Base-by-base conservation (phyloP, 495 filamentous ascomycete species). In the Friedmanniomyces simplex region DNA sequence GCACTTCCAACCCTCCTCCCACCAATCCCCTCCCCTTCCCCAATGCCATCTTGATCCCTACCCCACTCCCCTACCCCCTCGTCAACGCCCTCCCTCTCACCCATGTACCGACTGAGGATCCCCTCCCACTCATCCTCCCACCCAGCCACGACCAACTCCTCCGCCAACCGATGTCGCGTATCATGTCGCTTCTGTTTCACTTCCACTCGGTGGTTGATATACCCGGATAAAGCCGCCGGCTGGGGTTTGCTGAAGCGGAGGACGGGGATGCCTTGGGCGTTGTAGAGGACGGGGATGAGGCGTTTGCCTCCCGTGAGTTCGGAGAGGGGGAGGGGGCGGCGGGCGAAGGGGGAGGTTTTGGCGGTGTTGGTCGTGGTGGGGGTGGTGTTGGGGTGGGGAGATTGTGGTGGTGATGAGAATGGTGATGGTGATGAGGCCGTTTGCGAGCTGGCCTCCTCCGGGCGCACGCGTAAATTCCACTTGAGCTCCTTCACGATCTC, bases 201-300 rank as follows among this genome's bases (percentile, higher is more conserved):
- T 18, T 60, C 11, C 18, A 78, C 59, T 52, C 79, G 83, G 30
- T 77, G 69, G 10, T 74, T 68, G 13, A 93, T 67, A 0, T 85
- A 71, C 2, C 76, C 68, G 58, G 76, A 79, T 3, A 91, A 70
- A 36, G 69, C 69, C 30, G 65, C 61, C 5, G 85, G 76, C 63
- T 88, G 84, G 8, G 86, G 85, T 66, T 89, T 89, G 59, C 74
- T 77, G 50, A 87, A 67, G 24, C 86, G 81, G 43, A 93, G 68
- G 57, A 90, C 84, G 0, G 88, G 85, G n/a, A 86, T 60, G 26
- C 77, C 79, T 37, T 72, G 71, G 1, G 81, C 79, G 57, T 74
- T 74, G 60, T 79, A 78, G 1, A 89, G 67, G 0, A 68, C 69
- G 0, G 88, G 87, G 2, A 89, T 66, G 16, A 85, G 79, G 42